Percentiles rank a stretch among this genome's conserved stretches.
Conservation (phyloP, 345 rosid genomes). For the Gossypium raimondii region DNA sequence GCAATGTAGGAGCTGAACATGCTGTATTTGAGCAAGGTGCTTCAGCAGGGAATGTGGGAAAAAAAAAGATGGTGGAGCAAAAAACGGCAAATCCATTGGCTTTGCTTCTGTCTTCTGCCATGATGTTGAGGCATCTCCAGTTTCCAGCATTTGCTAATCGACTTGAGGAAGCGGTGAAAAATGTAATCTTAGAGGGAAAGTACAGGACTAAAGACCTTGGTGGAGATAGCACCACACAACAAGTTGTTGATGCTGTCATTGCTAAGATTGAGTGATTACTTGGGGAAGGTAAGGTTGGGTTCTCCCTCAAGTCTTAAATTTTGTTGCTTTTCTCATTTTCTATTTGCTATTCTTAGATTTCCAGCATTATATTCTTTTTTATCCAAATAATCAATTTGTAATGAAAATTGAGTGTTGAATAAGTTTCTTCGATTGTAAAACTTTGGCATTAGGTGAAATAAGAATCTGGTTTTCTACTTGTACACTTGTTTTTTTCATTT, state of each 20-base stretch:
- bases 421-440: not conserved
- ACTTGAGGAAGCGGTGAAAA: constrained; percentile 78
- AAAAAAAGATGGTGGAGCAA: constrained; percentile 48
- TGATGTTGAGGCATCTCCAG: constrained; percentile 98
- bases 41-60: constrained; percentile 94
- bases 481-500: too few relatives aligned
- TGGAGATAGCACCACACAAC: constrained; percentile 66
- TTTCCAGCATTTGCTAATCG: constrained; percentile 91
- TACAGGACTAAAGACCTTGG: constrained; percentile 82
- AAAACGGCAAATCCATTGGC: constrained; percentile 96
- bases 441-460: not conserved
- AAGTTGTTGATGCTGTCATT: constrained; percentile 78
- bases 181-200: constrained; percentile 62
- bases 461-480: not conserved
- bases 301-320: not conserved
- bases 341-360: not conserved
- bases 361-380: not conserved
- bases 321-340: not conserved
- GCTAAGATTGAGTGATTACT: constrained; percentile 35
- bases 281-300: not conserved
- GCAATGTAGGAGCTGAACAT: constrained; percentile 90
- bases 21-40: constrained; percentile 98
- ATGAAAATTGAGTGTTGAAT: not conserved
- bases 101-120: constrained; percentile 85
- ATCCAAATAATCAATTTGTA: not conserved